Percentiles rank a stretch among this genome's conserved stretches.
phyloP scores from a whole-genome alignment of 1,284 basidiomycete genomes.

The Vanrija sp. region DNA sequence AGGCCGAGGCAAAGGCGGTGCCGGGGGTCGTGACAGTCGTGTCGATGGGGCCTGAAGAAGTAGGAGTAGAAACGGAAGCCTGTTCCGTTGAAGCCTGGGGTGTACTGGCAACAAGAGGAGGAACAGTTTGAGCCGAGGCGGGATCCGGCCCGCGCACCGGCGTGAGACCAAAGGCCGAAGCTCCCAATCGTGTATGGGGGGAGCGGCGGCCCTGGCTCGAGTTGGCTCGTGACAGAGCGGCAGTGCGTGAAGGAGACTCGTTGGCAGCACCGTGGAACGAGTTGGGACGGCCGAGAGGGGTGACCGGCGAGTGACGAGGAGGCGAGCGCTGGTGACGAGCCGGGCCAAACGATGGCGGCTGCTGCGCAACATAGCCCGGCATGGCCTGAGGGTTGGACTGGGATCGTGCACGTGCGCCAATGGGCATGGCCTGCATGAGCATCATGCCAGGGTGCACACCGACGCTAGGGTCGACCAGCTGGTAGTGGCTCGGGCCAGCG shows the following conservation, averaged over 20 bases:
- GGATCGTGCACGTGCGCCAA: conserved; percentile 12
- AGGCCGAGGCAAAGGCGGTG: not conserved
- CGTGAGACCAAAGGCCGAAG: conserved; percentile 15
- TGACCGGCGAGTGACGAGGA: conserved; percentile 12
- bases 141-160: conserved; percentile 6
- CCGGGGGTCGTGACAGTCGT: not conserved
- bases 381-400: conserved; percentile 20
- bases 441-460: conserved; percentile 1
- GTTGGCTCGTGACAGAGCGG: conserved; percentile 12
- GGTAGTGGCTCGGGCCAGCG: conserved; percentile 10
- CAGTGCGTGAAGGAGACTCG: conserved; percentile 8
- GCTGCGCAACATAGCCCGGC: conserved; percentile 3
- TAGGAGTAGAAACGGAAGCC: too few species aligned
- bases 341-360: conserved; percentile 14
- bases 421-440: conserved; percentile 1
- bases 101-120: too few species aligned
- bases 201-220: conserved; percentile 13
- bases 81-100: too few species aligned
- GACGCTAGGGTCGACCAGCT: conserved; percentile 3
- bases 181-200: conserved; percentile 12
- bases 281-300: conserved; percentile 9
- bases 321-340: conserved; percentile 18
- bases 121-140: not conserved
- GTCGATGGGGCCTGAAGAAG: not conserved
- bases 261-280: conserved; percentile 11